Conservation (phyloP, 2,329 filamentous ascomycete species). For the Neurospora sp. region DNA sequence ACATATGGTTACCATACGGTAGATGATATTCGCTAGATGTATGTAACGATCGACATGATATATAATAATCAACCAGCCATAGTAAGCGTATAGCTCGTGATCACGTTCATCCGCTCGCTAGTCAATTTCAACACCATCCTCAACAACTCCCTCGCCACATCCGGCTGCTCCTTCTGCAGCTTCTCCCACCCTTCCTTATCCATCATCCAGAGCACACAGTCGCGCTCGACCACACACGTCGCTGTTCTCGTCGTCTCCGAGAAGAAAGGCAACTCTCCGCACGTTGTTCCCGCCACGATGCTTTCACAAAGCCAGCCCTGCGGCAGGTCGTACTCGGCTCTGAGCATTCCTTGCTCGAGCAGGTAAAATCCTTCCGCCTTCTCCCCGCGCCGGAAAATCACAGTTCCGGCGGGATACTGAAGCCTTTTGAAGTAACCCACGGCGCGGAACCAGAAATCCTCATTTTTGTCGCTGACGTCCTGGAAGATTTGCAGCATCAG, state of each 20-base stretch:
- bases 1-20: not conserved
- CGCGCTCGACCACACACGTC: slow-evolving; percentile 72
- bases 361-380: slow-evolving; percentile 78
- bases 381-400: slow-evolving; percentile 72
- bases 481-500: slow-evolving; percentile 95
- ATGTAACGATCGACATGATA: not conserved
- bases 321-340: slow-evolving; percentile 82
- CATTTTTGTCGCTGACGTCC: slow-evolving; percentile 71
- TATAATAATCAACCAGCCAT: slow-evolving; percentile 30
- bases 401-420: slow-evolving; percentile 56
- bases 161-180: slow-evolving; percentile 61
- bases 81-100: slow-evolving; percentile 46
- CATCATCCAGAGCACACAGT: slow-evolving; percentile 76
- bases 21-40: not conserved
- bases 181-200: slow-evolving; percentile 59
- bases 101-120: slow-evolving; percentile 75
- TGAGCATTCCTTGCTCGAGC: slow-evolving; percentile 77
- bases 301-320: slow-evolving; percentile 85
- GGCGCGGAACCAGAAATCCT: slow-evolving; percentile 89
- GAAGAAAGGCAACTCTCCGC: slow-evolving; percentile 94
- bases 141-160: slow-evolving; percentile 74
- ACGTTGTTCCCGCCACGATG: slow-evolving; percentile 89
- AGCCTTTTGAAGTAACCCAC: slow-evolving; percentile 64
- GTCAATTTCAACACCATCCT: slow-evolving; percentile 87
- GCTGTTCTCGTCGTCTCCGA: slow-evolving; percentile 80